A percentile compares a stretch with the other conserved stretches of the same genome.
These are phyloP conservation scores for Blastobotrys raffinosifermentans DNA, from an alignment of 1,139 yeast genomes.

Conservation along the genomic window DNA sequence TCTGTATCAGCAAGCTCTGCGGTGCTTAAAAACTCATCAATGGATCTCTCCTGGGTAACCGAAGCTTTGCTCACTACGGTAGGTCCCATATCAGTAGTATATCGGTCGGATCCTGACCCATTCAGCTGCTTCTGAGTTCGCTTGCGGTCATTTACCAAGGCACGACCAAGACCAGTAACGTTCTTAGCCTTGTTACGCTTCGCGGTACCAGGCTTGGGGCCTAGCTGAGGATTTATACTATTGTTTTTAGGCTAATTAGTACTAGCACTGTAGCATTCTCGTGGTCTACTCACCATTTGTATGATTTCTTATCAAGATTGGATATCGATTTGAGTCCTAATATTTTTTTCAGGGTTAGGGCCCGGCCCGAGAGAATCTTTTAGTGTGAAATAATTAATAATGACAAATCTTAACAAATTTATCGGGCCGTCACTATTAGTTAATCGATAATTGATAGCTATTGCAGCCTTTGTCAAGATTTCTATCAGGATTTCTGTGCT, in stretches of 20 bases:
- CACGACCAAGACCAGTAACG: conserved; percentile 76
- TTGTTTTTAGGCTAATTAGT: conserved; percentile 2
- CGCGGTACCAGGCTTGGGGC: conserved; percentile 70
- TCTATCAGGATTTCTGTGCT: too few species aligned
- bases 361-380: not conserved
- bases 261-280: not conserved
- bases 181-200: conserved; percentile 68
- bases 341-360: conserved; percentile 1
- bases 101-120: conserved; percentile 39
- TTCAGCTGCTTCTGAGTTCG: conserved; percentile 71
- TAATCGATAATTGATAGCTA: too few species aligned
- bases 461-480: too few species aligned
- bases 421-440: too few species aligned
- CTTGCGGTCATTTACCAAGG: conserved; percentile 70
- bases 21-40: conserved; percentile 90
- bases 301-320: not conserved
- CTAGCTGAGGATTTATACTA: conserved; percentile 61
- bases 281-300: not conserved
- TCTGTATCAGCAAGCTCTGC: conserved; percentile 96
- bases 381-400: not conserved
- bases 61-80: conserved; percentile 87
- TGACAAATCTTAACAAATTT: not conserved
- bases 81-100: conserved; percentile 41
- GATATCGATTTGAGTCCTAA: not conserved
- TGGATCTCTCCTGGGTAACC: conserved; percentile 88